Evolutionary conservation across 495 filamentous ascomycete species (phyloP), one percentile per base, ranked within the genome.

Genomic region (Usnea hakonensis): DNA sequence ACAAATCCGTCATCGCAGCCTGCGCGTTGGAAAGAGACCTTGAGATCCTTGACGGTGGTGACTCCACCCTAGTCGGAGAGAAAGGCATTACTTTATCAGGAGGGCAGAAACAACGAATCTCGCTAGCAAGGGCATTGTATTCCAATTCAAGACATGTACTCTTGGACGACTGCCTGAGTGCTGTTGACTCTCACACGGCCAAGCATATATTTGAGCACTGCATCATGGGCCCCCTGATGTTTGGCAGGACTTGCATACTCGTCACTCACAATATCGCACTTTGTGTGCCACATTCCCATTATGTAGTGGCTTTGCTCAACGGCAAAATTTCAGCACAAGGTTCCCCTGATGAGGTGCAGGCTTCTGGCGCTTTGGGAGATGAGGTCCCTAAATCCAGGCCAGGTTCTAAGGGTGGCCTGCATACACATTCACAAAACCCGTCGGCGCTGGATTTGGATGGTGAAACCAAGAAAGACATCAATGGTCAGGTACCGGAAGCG

Each of bases 171-270:
- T 96, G 95, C 65, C 80, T 99, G 55, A 97, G 92, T 69, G 94
- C 94, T 21, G 94, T 99, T n/a, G 94, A 99, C 74, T 96, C 95
- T 10, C 94, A 99, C 68, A 97, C 94, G 1, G 93, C 91, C 13
- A 96, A 96, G 75, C 97, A 96, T 85, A 97, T 99, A 65, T 97
- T 97, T 75, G 88, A 86, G 65, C 86, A 96, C 68, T 92, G 91
- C 58, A 86, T 99, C 64, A 86, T 87, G 64, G 94, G 94, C 9
- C 90, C 91, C 5, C 73, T 99, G 62, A 97, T 99, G 94, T 72
- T 83, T 53, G 79, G 83, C 63, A 83, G 94, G 43, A 97, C 94
- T 41, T 97, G 95, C 73, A 90, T 99, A 32, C 78, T 99, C 52
- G 93, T 99, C n/a, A 96, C 94, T 1, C 94, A 99, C 75, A 99